Base-by-base conservation (phyloP, 768 basidiomycete species). In the Megacollybia marginata region DNA sequence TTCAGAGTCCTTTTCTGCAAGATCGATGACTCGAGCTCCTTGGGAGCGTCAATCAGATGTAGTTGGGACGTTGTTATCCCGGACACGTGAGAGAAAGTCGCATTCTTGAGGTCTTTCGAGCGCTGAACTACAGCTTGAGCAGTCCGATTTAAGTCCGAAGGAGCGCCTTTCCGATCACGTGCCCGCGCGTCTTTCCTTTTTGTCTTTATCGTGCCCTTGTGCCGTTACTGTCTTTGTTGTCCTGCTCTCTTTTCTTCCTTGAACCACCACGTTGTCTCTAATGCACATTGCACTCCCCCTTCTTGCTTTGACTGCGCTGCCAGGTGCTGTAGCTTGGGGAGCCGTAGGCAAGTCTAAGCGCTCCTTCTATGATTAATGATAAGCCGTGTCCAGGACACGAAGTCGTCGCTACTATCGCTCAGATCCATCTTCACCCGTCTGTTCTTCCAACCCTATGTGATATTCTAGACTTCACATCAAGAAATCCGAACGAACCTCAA, bases 351-450 rank as follows among this genome's bases (percentile, higher is more conserved):
- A 42, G 62, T 44, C 18, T 50, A 23, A 16, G 28, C 34, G 15
- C 20, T 40, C 23, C 19, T 42, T 47, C 48, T 12, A 6, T 31
- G 2, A 16, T 34, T 46, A 18, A 36, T 23, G 13, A 31, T 35
- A 49, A 33, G 1, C 35, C 53, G 54, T 43, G 48, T 10, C 20
- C 53, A 82, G 92, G 94, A 4, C 94, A 97, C 58, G 88, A 96
- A 70, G 84, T 96, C 32, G 80, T 92, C 5, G 94, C 93, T 1
- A 95, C 93, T 4, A 88, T 98, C 50, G 95, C 95, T 1, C 88
- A 97, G 62, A 90, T 94, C 52, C 82, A 96, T 62, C 77, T 97
- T 2, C 79, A 90, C 62, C 88, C 89, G 0, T 70, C 69, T 2
- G 83, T 85, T 5, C 72, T 85, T 36, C 73, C 79, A 2, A 74